Evolutionary conservation across 2,329 filamentous ascomycete genomes (phyloP).

Genomic region (Fusarium setosum): DNA sequence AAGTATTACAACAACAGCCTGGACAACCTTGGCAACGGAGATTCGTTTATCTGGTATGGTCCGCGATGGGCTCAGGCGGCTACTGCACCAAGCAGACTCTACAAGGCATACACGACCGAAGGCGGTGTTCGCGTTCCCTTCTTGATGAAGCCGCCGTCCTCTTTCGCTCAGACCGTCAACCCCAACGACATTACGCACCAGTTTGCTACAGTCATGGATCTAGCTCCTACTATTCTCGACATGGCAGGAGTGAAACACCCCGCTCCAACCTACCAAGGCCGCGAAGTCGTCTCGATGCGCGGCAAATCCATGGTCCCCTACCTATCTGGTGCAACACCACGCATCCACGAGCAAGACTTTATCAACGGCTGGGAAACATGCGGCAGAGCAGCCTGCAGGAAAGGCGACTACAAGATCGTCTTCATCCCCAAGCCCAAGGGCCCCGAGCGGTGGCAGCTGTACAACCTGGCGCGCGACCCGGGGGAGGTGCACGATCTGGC

Average conservation of each 20-base stretch:
- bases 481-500: conserved; percentile 62
- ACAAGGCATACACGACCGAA: conserved; percentile 56
- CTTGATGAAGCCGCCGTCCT: conserved; percentile 49
- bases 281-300: conserved; percentile 62
- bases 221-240: conserved; percentile 59
- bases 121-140: conserved; percentile 65
- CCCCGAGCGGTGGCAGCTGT: conserved; percentile 67
- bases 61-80: conserved; percentile 45
- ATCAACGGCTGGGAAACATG: conserved; percentile 67
- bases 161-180: conserved; percentile 16
- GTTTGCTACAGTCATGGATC: conserved; percentile 59
- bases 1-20: conserved; percentile 32
- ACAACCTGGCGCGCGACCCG: conserved; percentile 62
- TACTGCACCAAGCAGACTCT: conserved; percentile 52
- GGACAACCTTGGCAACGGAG: conserved; percentile 20
- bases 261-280: conserved; percentile 51
- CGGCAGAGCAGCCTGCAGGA: conserved; percentile 62
- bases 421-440: conserved; percentile 63
- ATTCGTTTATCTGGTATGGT: conserved; percentile 34
- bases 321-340: conserved; percentile 50
- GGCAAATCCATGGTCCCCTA: conserved; percentile 58
- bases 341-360: conserved; percentile 60
- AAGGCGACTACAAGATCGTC: conserved; percentile 67
- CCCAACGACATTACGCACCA: conserved; percentile 24
- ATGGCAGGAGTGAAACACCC: conserved; percentile 58